Evolutionary conservation across 352 stramenopile genomes (phyloP).

Genomic region (Pythium phragmiticola): DNA sequence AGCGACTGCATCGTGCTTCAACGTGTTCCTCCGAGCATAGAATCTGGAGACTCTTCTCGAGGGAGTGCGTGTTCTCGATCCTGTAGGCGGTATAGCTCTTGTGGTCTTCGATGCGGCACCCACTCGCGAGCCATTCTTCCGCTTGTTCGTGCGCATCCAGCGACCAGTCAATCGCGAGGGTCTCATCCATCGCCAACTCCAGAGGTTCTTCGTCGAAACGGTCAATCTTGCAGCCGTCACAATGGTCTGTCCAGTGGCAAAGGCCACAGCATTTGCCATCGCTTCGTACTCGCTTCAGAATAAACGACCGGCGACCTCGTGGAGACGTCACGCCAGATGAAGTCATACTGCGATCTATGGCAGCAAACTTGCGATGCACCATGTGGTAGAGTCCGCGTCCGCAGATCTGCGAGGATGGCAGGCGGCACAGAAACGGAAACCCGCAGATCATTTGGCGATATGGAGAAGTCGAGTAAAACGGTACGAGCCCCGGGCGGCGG

Average conservation of each 20-base stretch:
- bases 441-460: conserved; percentile 36
- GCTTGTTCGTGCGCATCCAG: conserved; percentile 20
- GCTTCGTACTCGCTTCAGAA: conserved; percentile 42
- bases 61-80: conserved; percentile 29
- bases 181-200: conserved; percentile 48
- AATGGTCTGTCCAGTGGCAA: conserved; percentile 58
- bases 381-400: conserved; percentile 36
- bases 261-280: conserved; percentile 44
- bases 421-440: conserved; percentile 37
- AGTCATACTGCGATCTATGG: background rate
- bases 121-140: conserved; percentile 27
- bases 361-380: conserved; percentile 22
- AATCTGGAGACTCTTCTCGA: conserved; percentile 43
- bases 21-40: conserved; percentile 49
- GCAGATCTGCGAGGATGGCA: conserved; percentile 21
- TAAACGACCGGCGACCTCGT: conserved; percentile 26
- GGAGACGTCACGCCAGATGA: background rate
- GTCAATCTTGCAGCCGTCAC: conserved; percentile 49
- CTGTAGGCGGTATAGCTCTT: conserved; percentile 38
- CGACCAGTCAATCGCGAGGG: conserved; percentile 67
- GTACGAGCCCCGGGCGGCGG: conserved; percentile 37
- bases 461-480: conserved; percentile 51
- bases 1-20: conserved; percentile 44
- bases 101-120: conserved; percentile 33
- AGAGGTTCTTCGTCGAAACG: conserved; percentile 30